Base-by-base conservation (phyloP, 2,329 filamentous ascomycete genomes). In the Paecilomyces dactylethromorphus region DNA sequence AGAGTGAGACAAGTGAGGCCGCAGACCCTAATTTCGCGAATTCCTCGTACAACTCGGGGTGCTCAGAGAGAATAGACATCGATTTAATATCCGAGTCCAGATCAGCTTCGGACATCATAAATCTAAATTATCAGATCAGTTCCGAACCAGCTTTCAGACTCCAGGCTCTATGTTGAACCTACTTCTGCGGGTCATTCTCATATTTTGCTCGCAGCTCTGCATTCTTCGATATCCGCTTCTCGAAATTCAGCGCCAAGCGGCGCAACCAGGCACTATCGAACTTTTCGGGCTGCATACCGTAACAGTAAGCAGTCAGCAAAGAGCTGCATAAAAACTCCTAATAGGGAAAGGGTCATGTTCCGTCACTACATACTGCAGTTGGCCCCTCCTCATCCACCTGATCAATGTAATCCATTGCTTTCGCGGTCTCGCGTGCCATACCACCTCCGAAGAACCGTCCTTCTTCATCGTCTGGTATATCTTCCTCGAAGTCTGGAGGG, bases 371-470 rank as follows among this genome's bases (percentile, higher is more conserved):
- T 68, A 78, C 75, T 66, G 76, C 78, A 31, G 72, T 70, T 45
- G 39, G 39, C 21, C 80, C 80, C 26, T 78, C 81, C 54, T 79
- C 78, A 56, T 88, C 86, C 64, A 85, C 81, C 59, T 84, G 80
- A 62, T 97, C 91, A 62, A 99, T 85, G 70, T 89, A 97, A 74
- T 97, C 90, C 68, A 99, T 82, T 21, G 94, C 90, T 66, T 92
- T 85, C 2, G 87, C 87, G 64, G 95, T 91, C 64, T 91, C 83
- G 59, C 87, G 83, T 26, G 88, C 91, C 66, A 99, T 88, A 33
- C 94, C 94, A 57, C 92, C 90, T 51, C 93, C 94, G 67, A 97
- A 99, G 79, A 99, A 99, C 11, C 94, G 87, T 0, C 93, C 94
- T 63, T 96, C 94, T 56, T 96, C 91, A 66, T 96, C 92, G 65